Base-by-base conservation (phyloP, 768 basidiomycete species). In the Guyanaporus albipodus region DNA sequence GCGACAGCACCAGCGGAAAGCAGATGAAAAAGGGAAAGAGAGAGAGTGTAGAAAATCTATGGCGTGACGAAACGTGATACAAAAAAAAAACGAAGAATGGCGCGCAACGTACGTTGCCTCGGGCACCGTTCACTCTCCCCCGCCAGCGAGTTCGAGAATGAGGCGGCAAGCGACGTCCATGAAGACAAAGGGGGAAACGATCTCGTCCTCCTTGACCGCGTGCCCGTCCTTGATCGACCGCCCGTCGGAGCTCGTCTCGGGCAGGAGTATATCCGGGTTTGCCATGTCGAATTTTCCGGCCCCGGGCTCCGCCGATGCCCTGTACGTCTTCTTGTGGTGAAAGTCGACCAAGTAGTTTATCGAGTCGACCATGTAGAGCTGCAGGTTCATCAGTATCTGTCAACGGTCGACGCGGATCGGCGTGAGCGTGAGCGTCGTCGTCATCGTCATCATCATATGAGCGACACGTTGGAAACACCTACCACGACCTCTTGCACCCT, bases 291-390 rank as follows among this genome's bases (percentile, higher is more conserved):
- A 91, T 52, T 76, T 83, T 15, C 79, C 83, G 15, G 85, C 83
- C 6, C 74, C 85, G 0, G 78, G 73, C 32, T 85, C 81, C 11
- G 73, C 73, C 2, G 80, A 80, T 6, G 88, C 90, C 55, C 73
- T 78, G 68, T 97, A 96, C 42, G 92, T 88, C 63, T 91, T 93
- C 67, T 96, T 91, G 72, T 98, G 94, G 58, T 96, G 86, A 70
- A 99, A 99, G 64, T 98, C 95, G 46, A 99, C 96, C 23, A 99
- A 79, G 68, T 97, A 98, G 69, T 97, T 97, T 65, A 85, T 83
- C 19, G 84, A 83, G 63, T 99, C 95, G 17, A 99, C 91, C 77
- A 91, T 88, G 66, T 98, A 99, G 31, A 98, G 78, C 58, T 97
- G 93, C 2, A 99, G 78, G 67, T 99, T 96, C 93, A 97, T 97